phyloP scores from a whole-genome alignment of 371 early-diverging fungal species.

The Mucor indicus region DNA sequence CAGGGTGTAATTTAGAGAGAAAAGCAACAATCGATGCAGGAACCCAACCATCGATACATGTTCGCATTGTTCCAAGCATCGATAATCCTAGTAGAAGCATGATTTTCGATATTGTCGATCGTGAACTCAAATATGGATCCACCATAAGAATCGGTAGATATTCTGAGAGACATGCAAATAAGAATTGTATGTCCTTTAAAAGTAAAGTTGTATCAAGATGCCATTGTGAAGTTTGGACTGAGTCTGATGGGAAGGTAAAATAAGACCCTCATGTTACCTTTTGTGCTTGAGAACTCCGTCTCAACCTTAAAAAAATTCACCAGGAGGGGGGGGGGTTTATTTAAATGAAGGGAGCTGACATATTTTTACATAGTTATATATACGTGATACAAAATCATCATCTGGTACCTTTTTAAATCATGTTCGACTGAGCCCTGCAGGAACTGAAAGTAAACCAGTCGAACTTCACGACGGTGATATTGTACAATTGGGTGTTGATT shows the following conservation, averaged over 20 bases:
- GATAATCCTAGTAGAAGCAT: conserved; percentile 65
- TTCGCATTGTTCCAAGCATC: conserved; percentile 74
- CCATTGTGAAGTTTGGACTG: conserved; percentile 91
- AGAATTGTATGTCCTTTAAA: conserved; percentile 79
- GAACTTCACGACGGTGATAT: conserved; percentile 91
- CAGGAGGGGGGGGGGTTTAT: no score
- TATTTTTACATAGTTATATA: conserved; percentile 61
- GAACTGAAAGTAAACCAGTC: conserved; percentile 81
- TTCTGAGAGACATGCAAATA: conserved; percentile 57
- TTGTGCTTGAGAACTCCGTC: no score
- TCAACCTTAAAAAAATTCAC: no score
- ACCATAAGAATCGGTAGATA: conserved; percentile 74
- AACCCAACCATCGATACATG: conserved; percentile 27
- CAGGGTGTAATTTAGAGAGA: no score
- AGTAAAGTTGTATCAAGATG: conserved; percentile 94
- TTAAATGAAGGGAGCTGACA: no score
- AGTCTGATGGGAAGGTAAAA: conserved; percentile 64
- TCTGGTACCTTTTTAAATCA: conserved; percentile 97
- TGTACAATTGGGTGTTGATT: conserved; percentile 95
- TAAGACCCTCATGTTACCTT: neutral
- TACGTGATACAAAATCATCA: conserved; percentile 91
- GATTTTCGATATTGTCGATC: conserved; percentile 77
- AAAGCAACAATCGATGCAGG: conserved; percentile 2
- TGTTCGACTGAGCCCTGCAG: conserved; percentile 84
- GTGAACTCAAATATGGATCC: conserved; percentile 62